Conservation (phyloP, 805 yeast species). For the Cyberlindnera mycetangii region DNA sequence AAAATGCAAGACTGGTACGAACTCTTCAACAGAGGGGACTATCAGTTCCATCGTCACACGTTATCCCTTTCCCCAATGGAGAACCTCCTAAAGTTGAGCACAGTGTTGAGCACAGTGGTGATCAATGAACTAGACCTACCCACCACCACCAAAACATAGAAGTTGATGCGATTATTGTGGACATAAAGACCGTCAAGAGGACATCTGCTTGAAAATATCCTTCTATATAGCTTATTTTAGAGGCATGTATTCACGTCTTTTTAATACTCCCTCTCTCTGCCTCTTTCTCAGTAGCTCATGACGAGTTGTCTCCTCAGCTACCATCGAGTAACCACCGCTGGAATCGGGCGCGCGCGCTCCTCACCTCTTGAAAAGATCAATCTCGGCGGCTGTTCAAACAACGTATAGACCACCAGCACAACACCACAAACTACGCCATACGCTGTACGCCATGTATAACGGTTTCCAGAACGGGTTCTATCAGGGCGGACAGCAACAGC, state of each 20-base stretch:
- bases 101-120: background rate
- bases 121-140: no score
- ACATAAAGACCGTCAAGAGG: no score
- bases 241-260: no score
- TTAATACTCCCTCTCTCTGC: no score
- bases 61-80: constrained; percentile 12
- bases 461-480: constrained; percentile 8
- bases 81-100: constrained; percentile 1
- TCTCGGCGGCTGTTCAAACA: constrained; percentile 2
- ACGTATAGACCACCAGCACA: background rate
- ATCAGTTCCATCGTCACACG: constrained; percentile 7
- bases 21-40: constrained; percentile 37
- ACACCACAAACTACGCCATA: background rate
- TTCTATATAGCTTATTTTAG: no score
- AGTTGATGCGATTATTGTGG: no score
- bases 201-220: no score
- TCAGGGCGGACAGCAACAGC: constrained; percentile 1
- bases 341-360: background rate
- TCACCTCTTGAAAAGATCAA: background rate
- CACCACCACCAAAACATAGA: no score
- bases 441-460: constrained; percentile 11
- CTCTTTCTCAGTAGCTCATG: no score
- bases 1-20: constrained; percentile 44
- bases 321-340: no score
- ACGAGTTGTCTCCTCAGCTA: no score